phyloP scores from a whole-genome alignment of 345 rosid genomes.

The Atalantia buxifolia region DNA sequence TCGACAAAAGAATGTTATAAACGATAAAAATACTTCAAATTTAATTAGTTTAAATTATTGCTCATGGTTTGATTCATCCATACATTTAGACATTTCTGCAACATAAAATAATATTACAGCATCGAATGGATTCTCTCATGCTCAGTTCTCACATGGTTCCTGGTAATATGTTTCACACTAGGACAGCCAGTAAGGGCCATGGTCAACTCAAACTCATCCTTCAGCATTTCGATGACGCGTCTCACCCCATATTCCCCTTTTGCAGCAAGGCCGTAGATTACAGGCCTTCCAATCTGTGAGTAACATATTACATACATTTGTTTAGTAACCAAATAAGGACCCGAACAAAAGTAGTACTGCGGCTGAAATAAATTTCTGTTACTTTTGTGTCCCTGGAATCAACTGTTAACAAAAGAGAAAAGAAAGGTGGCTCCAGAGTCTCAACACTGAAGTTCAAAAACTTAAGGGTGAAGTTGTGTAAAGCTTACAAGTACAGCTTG shows the following conservation, averaged over 20 bases:
- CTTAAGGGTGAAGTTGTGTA: background rate
- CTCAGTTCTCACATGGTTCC: constrained; percentile 52
- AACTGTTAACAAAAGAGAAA: no score
- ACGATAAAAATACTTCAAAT: background rate
- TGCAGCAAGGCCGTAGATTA: constrained; percentile 65
- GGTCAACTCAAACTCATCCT: constrained; percentile 70
- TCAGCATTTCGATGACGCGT: constrained; percentile 63
- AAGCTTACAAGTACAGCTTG: constrained; percentile 74
- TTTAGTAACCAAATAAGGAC: no score
- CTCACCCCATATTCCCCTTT: constrained; percentile 70
- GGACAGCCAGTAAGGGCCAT: constrained; percentile 88
- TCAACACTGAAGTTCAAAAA: background rate
- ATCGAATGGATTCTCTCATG: constrained; percentile 42
- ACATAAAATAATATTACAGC: constrained; percentile 28
- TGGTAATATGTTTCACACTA: constrained; percentile 47
- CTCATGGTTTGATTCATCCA: no score
- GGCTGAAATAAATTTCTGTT: no score
- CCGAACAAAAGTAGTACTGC: no score
- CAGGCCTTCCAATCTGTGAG: constrained; percentile 91
- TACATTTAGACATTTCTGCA: background rate
- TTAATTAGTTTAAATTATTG: background rate
- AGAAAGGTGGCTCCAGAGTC: no score
- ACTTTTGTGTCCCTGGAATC: no score
- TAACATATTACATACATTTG: background rate
- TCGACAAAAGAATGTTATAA: no score